Base-by-base conservation (phyloP, 1,139 yeast genomes). In the Candida gigantensis region DNA sequence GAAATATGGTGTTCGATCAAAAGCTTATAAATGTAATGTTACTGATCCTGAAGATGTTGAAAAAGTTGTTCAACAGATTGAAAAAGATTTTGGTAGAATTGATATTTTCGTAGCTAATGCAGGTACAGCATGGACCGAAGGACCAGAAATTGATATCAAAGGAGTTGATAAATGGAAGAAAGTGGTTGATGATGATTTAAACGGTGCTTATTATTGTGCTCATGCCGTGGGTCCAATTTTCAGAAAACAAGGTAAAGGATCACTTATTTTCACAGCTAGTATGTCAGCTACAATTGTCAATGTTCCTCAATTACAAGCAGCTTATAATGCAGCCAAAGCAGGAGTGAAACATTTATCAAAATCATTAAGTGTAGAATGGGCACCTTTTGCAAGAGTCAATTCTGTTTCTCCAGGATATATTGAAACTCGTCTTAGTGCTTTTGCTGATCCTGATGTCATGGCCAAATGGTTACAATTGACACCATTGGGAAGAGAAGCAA, bases 271-370 rank as follows among this genome's bases (percentile, higher is more conserved):
- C 30, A 58, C 64, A 7, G 58, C 58, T 3, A 56, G 61, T 24
- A 62, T 37, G 55, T 60, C 68, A 25, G 84, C 78, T 29, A 75
- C 76, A 52, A 77, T 79, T 51, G 84, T 77, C 49, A 79, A 79
- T 58, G 77, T 77, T 53, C 85, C 85, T 32, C 81, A 79, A 57
- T 77, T 77, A 36, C 84, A 79, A 58, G 66, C 78, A 3, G 71
- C 81, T 2, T 77, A 77, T 50, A 70, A 77, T 16, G 73, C 78
- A 8, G 61, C 80, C 13, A 77, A 77, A 52, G 79, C 78, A n/a
- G 83, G 74, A 0, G 58, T 77, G 16, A 63, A 65, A 28, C 67
- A 65, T 31, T 57, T 77, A 36, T 70, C 79, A 8, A 70, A 70
- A 49, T 67, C 75, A 4, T 57, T 75, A 29, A 68, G 81, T 1